Conservation (phyloP, 2,329 filamentous ascomycete species). For the Pleomassaria siparia region DNA sequence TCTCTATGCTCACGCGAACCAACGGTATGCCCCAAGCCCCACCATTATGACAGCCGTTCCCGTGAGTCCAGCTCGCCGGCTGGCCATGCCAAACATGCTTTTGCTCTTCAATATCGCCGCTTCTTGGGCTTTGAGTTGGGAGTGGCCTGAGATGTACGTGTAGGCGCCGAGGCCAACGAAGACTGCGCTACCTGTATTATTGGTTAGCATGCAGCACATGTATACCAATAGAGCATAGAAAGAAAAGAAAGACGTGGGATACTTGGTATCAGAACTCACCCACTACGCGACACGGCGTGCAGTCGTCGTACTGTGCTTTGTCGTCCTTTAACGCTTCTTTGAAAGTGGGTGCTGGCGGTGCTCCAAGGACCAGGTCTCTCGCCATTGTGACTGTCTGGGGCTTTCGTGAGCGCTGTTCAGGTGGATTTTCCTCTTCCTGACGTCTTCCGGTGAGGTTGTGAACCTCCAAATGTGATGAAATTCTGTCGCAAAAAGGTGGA, state of each 20-base stretch:
- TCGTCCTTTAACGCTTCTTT: slow-evolving; percentile 35
- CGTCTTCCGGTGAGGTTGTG: not conserved
- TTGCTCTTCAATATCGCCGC: slow-evolving; percentile 44
- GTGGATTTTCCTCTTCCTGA: not conserved
- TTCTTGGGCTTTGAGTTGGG: slow-evolving; percentile 46
- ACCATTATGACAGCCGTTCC: slow-evolving; percentile 44
- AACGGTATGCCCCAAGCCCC: slow-evolving; percentile 48
- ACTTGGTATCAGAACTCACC: slow-evolving; percentile 54
- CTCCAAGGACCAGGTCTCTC: not conserved
- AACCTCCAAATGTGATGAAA: not conserved
- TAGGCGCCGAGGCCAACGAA: slow-evolving; percentile 52
- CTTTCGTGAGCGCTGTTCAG: not conserved
- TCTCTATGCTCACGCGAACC: slow-evolving; percentile 34
- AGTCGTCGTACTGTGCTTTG: slow-evolving; percentile 58
- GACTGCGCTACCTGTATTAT: slow-evolving; percentile 44
- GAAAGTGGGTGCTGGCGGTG: slow-evolving; percentile 24
- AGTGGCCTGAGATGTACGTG: slow-evolving; percentile 49
- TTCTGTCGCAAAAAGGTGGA: not conserved
- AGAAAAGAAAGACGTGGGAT: no score
- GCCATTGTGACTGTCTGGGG: not conserved
- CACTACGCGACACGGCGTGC: slow-evolving; percentile 68
- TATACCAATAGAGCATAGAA: no score
- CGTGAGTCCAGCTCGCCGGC: slow-evolving; percentile 44
- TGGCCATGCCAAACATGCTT: slow-evolving; percentile 45
- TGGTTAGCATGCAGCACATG: not conserved